These are phyloP conservation scores for Sugiyamaella americana DNA, from an alignment of 805 yeast genomes.

Conservation along the genomic window DNA sequence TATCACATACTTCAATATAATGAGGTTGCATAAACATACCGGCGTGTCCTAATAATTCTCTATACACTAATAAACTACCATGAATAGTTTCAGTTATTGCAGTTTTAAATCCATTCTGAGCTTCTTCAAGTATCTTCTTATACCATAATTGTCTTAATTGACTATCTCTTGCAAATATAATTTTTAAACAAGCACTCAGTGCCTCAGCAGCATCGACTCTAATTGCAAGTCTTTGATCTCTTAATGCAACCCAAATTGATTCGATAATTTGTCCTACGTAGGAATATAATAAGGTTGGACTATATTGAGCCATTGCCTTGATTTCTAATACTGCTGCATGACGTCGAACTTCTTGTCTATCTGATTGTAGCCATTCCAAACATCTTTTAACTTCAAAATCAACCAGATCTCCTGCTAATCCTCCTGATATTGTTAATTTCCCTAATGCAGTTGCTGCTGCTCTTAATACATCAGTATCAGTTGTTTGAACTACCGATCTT, in stretches of 20 bases:
- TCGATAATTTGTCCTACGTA: constrained; percentile 74
- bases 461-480: constrained; percentile 77
- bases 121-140: constrained; percentile 58
- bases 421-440: constrained; percentile 78
- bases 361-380: constrained; percentile 86
- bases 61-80: constrained; percentile 74
- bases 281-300: constrained; percentile 76
- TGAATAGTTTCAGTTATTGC: constrained; percentile 55
- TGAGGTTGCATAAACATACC: constrained; percentile 67
- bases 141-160: constrained; percentile 72
- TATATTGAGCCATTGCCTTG: constrained; percentile 74
- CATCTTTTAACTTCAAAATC: constrained; percentile 87
- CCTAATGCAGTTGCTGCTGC: constrained; percentile 86
- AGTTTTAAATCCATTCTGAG: constrained; percentile 50
- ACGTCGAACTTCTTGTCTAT: constrained; percentile 71
- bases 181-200: constrained; percentile 67
- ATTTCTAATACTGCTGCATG: constrained; percentile 87
- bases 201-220: constrained; percentile 82
- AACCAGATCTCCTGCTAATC: constrained; percentile 85
- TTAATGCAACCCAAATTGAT: constrained; percentile 79
- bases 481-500: constrained; percentile 70
- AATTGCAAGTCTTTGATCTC: constrained; percentile 69
- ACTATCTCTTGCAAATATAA: constrained; percentile 72
- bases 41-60: constrained; percentile 67
- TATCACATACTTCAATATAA: constrained; percentile 72